Conservation (phyloP, 225 moss, liverwort and hornwort species). For the Bryum argenteum region DNA sequence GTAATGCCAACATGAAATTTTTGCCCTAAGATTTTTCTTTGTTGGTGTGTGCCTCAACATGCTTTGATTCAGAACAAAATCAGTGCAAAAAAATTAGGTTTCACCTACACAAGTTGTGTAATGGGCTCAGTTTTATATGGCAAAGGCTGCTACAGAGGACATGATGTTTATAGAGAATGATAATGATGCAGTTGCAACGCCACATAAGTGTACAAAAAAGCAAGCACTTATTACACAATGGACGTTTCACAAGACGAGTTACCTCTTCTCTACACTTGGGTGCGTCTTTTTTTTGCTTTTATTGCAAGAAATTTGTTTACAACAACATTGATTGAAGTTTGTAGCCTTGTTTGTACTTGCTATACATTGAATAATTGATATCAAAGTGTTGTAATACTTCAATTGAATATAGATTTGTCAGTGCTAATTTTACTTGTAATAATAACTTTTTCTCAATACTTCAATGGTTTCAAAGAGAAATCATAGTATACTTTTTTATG, state of each 20-base stretch:
- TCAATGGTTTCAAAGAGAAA: no score
- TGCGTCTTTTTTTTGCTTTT: slow-evolving; percentile 23
- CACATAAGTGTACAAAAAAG: neutral
- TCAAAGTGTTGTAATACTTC: no score
- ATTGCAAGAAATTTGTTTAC: neutral
- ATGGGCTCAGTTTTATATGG: slow-evolving; percentile 33
- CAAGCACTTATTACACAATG: slow-evolving; percentile 47
- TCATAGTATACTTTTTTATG: no score
- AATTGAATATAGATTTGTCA: no score
- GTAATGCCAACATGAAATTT: no score
- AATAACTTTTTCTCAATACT: no score
- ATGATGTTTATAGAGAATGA: slow-evolving; percentile 30
- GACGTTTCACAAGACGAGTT: slow-evolving; percentile 97
- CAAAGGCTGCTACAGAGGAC: slow-evolving; percentile 5
- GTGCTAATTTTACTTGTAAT: no score
- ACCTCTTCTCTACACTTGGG: slow-evolving; percentile 96
- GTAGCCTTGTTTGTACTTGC: neutral
- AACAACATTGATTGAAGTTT: neutral
- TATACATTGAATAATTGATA: neutral
- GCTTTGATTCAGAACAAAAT: no score
- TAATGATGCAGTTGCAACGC: slow-evolving; percentile 37
- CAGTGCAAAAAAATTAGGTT: no score
- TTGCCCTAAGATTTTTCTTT: no score
- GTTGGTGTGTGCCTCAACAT: no score
- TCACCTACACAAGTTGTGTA: neutral